phyloP scores from a whole-genome alignment of 2,329 filamentous ascomycete species.

The Penicillium sp. region DNA sequence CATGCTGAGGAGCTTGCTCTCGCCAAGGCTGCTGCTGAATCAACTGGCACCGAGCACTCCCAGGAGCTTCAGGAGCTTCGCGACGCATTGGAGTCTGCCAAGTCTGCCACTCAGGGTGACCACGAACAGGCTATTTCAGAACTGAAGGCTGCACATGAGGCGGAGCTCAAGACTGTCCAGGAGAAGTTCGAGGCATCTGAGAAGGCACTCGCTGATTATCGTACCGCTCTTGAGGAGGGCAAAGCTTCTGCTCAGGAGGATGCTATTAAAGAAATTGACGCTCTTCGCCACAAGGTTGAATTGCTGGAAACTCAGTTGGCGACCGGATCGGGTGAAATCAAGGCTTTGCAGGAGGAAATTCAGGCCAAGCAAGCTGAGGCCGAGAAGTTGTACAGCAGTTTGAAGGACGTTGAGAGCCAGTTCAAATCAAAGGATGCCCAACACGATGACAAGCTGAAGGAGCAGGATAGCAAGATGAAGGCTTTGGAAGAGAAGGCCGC shows the following conservation, averaged over 20 bases:
- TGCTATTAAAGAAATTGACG: conserved; percentile 34
- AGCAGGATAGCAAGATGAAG: conserved; percentile 32
- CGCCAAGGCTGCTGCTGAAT: conserved; percentile 31
- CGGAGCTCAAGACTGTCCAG: conserved; percentile 32
- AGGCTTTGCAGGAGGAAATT: conserved; percentile 33
- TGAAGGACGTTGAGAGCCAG: conserved; percentile 36
- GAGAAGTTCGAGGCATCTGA: conserved; percentile 33
- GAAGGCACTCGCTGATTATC: conserved; percentile 31
- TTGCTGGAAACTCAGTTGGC: conserved; percentile 31
- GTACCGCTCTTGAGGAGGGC: conserved; percentile 33
- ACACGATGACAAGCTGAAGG: conserved; percentile 30
- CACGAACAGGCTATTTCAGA: conserved; percentile 30
- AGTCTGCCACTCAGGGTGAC: conserved; percentile 26
- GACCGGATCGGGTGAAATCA: conserved; percentile 30
- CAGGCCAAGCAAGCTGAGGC: conserved; percentile 36
- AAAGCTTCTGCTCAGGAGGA: conserved; percentile 30
- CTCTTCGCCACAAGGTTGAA: conserved; percentile 33
- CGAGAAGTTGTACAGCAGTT: conserved; percentile 34
- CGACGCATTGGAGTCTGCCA: conserved; percentile 30
- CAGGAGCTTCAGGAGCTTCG: conserved; percentile 34
- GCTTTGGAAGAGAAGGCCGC: conserved; percentile 33
- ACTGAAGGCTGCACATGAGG: conserved; percentile 29
- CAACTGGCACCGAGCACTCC: conserved; percentile 26
- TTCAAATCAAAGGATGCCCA: conserved; percentile 35
- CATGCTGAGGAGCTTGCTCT: conserved; percentile 34